These are phyloP conservation scores for Dothistroma pini DNA, from an alignment of 2,329 filamentous ascomycete species.

Conservation along the genomic window DNA sequence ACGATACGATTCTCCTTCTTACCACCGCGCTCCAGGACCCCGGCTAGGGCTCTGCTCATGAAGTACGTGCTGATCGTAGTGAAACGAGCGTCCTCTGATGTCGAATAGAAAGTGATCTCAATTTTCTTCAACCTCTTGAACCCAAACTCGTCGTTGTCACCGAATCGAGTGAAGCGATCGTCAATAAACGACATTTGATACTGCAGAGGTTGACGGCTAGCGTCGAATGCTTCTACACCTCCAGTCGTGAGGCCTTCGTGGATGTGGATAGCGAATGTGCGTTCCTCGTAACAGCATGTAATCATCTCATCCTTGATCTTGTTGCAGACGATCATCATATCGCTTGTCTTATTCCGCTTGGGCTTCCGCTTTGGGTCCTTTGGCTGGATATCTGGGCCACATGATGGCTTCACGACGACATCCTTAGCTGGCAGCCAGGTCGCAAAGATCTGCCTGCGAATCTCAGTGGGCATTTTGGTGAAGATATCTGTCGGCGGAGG, in stretches of 20 bases:
- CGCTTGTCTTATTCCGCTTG: conserved; percentile 19
- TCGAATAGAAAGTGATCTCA: conserved; percentile 26
- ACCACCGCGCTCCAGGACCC: conserved; percentile 23
- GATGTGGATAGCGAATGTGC: conserved; percentile 30
- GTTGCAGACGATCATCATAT: conserved; percentile 29
- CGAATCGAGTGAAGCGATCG: conserved; percentile 29
- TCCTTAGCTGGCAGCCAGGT: conserved; percentile 16
- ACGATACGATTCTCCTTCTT: conserved; percentile 22
- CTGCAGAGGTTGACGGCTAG: conserved; percentile 32
- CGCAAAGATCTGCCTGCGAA: conserved; percentile 22
- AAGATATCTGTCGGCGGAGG: background rate
- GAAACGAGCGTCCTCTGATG: conserved; percentile 16
- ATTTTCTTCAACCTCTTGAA: conserved; percentile 31
- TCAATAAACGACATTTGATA: conserved; percentile 14
- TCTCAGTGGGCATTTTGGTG: conserved; percentile 20
- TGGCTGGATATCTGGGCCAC: conserved; percentile 5
- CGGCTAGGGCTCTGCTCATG: conserved; percentile 28
- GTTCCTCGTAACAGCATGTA: conserved; percentile 29
- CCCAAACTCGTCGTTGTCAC: conserved; percentile 23
- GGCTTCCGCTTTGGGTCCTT: conserved; percentile 8
- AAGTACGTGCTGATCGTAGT: conserved; percentile 30
- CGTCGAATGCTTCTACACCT: conserved; percentile 32
- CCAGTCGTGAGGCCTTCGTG: conserved; percentile 27
- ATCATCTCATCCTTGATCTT: conserved; percentile 23
- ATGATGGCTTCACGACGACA: conserved; percentile 15